Evolutionary conservation across 73 alveolate species (phyloP), one percentile per base, ranked within the genome.

Genomic region (Paramecium sonneborni): DNA sequence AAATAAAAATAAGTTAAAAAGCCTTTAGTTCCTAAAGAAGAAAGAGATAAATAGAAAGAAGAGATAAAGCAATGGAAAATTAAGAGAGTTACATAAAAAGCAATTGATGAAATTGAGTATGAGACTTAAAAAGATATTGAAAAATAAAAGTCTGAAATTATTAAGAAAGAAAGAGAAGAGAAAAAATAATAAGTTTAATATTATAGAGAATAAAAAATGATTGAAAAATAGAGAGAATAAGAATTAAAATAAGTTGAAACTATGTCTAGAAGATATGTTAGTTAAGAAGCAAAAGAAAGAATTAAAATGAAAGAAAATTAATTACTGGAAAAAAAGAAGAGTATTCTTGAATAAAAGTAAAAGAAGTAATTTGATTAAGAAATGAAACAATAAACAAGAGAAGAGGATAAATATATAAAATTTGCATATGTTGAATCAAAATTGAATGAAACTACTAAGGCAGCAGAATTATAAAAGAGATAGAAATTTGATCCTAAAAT

Each of bases 211-310:
- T 44, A 79, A 12, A 79, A 79, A 43, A 2, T 21, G 15, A 44
- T 79, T 79, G 76, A 79, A 79, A 39, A 18, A 44, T 79, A 43
- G 6, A 79, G 88, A 79, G 90, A 79, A 44, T 79, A 79, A 12
- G 90, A 79, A 14, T 23, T 79, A 12, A 43, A 39, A 79, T 79
- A 79, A 46, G 24, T 79, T 8, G 90, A 79, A 46, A 79, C 90
- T 18, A 79, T 79, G 90, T 18, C 74, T 11, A 79, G 48, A 44
- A 38, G 90, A 46, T 79, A 3, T 79, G 90, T 79, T 39, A 79
- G 74, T 79, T 79, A 76, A 28, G 88, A 76, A 57, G 88, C 88
- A 32, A 76, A 76, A 20, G 88, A 76, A 30, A 76, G 88, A 18
- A 76, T 76, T 8, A 76, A 39, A 41, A 30, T 39, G 10, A 76